Evolutionary conservation across 805 yeast species (phyloP).

Genomic region (Yarrowia hollandica): DNA sequence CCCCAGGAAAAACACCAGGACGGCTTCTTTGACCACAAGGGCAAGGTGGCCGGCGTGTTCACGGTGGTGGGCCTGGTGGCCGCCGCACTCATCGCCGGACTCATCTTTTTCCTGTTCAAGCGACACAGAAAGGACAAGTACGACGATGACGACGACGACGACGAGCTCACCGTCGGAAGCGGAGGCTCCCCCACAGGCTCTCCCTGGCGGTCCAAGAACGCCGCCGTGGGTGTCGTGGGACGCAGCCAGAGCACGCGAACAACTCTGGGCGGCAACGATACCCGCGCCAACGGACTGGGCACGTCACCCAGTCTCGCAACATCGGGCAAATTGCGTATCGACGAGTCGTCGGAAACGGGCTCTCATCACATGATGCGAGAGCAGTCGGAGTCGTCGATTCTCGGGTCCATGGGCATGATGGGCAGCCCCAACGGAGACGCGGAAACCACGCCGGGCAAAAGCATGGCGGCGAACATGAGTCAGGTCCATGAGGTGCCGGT

Average conservation of each 20-base stretch:
- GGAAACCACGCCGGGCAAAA: neutral
- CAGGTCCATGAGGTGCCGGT: conserved; percentile 26
- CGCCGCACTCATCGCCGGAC: conserved; percentile 45
- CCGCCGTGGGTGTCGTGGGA: neutral
- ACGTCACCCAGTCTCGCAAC: neutral
- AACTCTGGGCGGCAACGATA: neutral
- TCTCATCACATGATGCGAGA: conserved; percentile 16
- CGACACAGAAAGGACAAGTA: conserved; percentile 24
- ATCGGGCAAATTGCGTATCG: conserved; percentile 16
- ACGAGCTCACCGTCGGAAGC: conserved; percentile 21
- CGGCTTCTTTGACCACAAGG: conserved; percentile 61
- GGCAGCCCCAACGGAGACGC: neutral
- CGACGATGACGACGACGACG: conserved; percentile 29
- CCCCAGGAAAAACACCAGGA: neutral
- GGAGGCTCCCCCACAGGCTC: conserved; percentile 22
- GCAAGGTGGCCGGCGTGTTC: conserved; percentile 84
- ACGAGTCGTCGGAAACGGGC: neutral
- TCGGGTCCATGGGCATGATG: conserved; percentile 4
- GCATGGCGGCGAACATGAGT: conserved; percentile 16
- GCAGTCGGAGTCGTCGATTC: neutral
- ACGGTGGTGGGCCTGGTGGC: conserved; percentile 72
- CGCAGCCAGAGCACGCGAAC: neutral
- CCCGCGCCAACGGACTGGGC: neutral
- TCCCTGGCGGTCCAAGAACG: conserved; percentile 14
- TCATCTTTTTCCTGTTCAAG: conserved; percentile 46